Base-by-base conservation (phyloP, 2,329 filamentous ascomycete genomes). In the Knoxdaviesia capensis region DNA sequence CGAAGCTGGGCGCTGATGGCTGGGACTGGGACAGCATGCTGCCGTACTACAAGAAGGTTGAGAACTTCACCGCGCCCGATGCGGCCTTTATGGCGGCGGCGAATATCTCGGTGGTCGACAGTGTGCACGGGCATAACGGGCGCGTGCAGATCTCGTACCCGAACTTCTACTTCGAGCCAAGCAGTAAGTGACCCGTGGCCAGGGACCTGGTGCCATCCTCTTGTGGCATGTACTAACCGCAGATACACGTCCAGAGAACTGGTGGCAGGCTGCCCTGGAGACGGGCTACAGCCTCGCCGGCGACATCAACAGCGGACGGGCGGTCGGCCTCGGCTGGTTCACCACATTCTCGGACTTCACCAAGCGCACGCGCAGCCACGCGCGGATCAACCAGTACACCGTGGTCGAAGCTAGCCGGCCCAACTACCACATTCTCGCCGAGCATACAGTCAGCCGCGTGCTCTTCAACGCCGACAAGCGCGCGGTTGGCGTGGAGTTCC, bases 401-500 rank as follows among this genome's bases (percentile, higher is more conserved):
- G 45, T 49, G 9, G 54, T 56, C 32, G 48, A 47, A 4, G 49
- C 46, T 1, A 55, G 65, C 2, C 62, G 72, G 39, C 63, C 69
- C 0, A 76, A 77, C 43, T 63, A 80, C 2, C 69, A 78, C 44
- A 59, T 80, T 5, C 58, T 80, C 0, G 59, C 66, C 0, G 63
- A 77, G 48, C 64, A 66, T 2, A 68, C 68, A 43, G 72, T 80
- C 1, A 56, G 65, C 2, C 64, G 64, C 3, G 62, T 77, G 1
- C 44, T 76, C 5, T 70, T 77, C 40, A 48, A 59, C 5, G 60
- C 69, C 4, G 58, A 62, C 3, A 71, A 63, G 36, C 53, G 59
- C 35, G 77, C 76, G 3, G 58, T 64, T 0, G 76, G 74, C 0
- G 65, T 81, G 2, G 70, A 78, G 48, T 74, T 69, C 47, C 61